phyloP scores from a whole-genome alignment of 208 protist genomes.

The Leishmania braziliensis region DNA sequence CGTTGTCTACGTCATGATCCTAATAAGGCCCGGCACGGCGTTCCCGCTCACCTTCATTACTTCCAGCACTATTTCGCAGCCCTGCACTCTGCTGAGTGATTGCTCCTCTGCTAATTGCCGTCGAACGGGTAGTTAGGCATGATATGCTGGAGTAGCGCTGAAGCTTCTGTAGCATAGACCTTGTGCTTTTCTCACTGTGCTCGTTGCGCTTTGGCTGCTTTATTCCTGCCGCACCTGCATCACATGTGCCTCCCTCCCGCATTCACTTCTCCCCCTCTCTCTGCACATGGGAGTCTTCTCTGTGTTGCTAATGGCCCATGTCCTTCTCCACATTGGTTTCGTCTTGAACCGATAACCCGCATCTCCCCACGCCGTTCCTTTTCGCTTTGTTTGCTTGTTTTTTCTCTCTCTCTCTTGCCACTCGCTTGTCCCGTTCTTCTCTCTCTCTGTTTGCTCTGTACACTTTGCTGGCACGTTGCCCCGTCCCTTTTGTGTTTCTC shows the following conservation, averaged over 20 bases:
- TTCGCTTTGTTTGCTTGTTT: too few relatives aligned
- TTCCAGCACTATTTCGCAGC: neutral
- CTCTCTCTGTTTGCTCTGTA: neutral
- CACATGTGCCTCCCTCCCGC: neutral
- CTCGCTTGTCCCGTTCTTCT: neutral
- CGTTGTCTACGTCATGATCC: neutral
- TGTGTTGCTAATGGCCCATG: neutral
- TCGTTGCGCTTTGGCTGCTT: neutral
- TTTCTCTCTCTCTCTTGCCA: neutral
- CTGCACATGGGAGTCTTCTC: neutral
- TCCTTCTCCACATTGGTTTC: neutral
- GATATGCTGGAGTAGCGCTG: neutral
- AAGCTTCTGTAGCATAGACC: neutral
- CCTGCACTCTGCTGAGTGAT: neutral
- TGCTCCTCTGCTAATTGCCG: neutral
- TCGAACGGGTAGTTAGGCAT: neutral
- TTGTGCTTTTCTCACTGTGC: neutral
- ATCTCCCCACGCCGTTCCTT: too few relatives aligned
- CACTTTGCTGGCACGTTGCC: neutral
- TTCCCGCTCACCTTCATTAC: neutral
- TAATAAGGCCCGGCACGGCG: neutral
- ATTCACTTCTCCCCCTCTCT: neutral
- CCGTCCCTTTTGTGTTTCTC: neutral
- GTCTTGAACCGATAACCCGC: too few relatives aligned
- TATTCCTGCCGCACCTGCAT: neutral